Evolutionary conservation across 441 rosid genomes (phyloP).

Genomic region (Hura crepitans): DNA sequence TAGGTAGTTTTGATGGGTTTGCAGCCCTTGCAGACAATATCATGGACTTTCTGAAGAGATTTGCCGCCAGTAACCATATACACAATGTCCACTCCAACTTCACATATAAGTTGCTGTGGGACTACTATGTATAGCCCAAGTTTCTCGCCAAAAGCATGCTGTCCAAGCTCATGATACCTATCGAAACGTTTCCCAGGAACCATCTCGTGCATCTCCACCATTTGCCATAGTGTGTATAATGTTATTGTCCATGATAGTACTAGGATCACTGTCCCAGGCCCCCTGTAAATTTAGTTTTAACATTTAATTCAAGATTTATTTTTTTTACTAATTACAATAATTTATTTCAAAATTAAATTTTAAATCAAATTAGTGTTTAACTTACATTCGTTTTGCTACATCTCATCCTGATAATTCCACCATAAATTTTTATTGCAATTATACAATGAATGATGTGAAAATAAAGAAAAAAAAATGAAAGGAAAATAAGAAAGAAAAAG

Average conservation of each 20-base stretch:
- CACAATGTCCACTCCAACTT: slow-evolving; percentile 62
- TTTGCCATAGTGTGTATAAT: slow-evolving; percentile 81
- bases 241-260: slow-evolving; percentile 64
- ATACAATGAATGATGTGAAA: too few relatives aligned
- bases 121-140: slow-evolving; percentile 75
- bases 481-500: too few relatives aligned
- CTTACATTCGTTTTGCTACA: too few relatives aligned
- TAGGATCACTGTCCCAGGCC: slow-evolving; percentile 58
- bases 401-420: too few relatives aligned
- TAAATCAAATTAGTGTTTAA: too few relatives aligned
- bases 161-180: slow-evolving; percentile 80
- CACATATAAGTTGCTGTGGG: slow-evolving; percentile 69
- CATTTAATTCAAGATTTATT: too few relatives aligned
- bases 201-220: slow-evolving; percentile 95
- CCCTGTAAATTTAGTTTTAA: slow-evolving; percentile 63
- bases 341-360: too few relatives aligned
- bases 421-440: too few relatives aligned
- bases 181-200: slow-evolving; percentile 77
- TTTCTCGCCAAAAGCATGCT: slow-evolving; percentile 73
- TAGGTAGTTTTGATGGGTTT: slow-evolving; percentile 43
- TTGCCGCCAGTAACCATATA: slow-evolving; percentile 88
- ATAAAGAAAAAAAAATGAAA: too few relatives aligned
- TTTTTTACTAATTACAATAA: too few relatives aligned
- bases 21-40: slow-evolving; percentile 42
- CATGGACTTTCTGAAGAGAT: slow-evolving; percentile 64